Conservation (phyloP, 139 green algal genomes). For the Deuterostichococcus epilithicus region DNA sequence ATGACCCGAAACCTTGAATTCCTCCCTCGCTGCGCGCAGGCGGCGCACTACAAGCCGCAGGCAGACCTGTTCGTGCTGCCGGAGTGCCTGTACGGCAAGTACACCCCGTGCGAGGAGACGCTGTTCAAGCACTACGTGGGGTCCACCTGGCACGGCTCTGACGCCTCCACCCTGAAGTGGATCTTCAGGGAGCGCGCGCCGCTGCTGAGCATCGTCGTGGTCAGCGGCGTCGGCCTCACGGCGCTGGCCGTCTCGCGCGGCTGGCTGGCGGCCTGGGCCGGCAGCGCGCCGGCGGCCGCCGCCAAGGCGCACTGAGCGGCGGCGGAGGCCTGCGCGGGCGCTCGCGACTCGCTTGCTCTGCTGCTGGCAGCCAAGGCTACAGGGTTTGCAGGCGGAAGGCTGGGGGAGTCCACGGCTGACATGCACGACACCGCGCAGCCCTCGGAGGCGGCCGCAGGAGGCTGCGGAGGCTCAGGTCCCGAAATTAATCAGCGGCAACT, state of each 20-base stretch:
- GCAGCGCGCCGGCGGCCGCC: background rate
- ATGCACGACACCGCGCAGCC: too few species aligned
- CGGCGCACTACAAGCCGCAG: background rate
- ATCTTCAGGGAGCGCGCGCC: conserved; percentile 26
- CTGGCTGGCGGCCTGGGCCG: background rate
- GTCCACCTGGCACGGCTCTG: conserved; percentile 46
- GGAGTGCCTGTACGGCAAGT: conserved; percentile 45
- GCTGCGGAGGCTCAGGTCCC: too few species aligned
- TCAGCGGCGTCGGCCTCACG: background rate
- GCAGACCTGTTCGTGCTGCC: conserved; percentile 32
- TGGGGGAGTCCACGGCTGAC: too few species aligned
- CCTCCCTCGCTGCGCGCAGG: conserved; percentile 2
- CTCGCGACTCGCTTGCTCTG: too few species aligned
- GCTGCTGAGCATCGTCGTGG: conserved; percentile 11
- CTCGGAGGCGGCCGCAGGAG: too few species aligned
- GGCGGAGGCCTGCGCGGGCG: too few species aligned
- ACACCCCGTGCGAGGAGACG: conserved; percentile 16
- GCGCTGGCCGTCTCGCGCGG: background rate
- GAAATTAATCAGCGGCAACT: too few species aligned
- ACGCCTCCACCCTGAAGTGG: conserved; percentile 48
- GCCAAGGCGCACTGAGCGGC: background rate
- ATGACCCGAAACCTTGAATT: too few species aligned
- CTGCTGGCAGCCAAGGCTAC: too few species aligned
- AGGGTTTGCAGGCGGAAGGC: too few species aligned
- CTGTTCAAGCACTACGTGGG: conserved; percentile 49